These are phyloP conservation scores for Kalmusia sp. DNA, from an alignment of 2,329 filamentous ascomycete genomes.

Conservation along the genomic window DNA sequence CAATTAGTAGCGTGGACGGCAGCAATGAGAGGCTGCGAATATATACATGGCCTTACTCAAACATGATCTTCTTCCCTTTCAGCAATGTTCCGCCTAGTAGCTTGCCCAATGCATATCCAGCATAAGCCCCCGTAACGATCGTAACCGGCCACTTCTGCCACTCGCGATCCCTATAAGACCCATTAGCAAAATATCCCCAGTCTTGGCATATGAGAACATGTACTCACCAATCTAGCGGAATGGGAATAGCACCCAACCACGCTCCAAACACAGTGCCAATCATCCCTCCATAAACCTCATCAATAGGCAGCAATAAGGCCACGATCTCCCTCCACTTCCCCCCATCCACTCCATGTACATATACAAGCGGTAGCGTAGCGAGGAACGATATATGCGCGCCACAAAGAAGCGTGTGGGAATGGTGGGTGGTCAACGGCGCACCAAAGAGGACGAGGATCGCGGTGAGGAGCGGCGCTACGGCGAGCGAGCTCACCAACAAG, in stretches of 20 bases:
- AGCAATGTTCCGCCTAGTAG: slow-evolving; percentile 60
- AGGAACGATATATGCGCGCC: slow-evolving; percentile 84
- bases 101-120: slow-evolving; percentile 77
- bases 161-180: slow-evolving; percentile 74
- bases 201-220: neutral
- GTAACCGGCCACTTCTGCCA: slow-evolving; percentile 99
- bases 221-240: slow-evolving; percentile 86
- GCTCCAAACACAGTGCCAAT: slow-evolving; percentile 81
- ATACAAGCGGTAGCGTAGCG: slow-evolving; percentile 79
- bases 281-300: slow-evolving; percentile 83
- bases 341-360: slow-evolving; percentile 80
- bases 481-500: slow-evolving; percentile 64
- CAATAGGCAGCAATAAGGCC: slow-evolving; percentile 73
- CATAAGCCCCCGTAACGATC: slow-evolving; percentile 81
- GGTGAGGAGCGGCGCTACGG: slow-evolving; percentile 64
- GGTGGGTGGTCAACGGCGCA: slow-evolving; percentile 84
- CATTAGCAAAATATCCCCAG: slow-evolving; percentile 16
- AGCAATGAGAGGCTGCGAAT: too few species aligned
- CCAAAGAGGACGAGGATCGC: slow-evolving; percentile 83
- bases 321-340: slow-evolving; percentile 74
- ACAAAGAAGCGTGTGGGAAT: slow-evolving; percentile 78
- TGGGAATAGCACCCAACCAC: slow-evolving; percentile 93
- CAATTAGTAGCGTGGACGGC: too few species aligned
- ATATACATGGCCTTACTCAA: slow-evolving; percentile 41
- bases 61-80: slow-evolving; percentile 55